A percentile compares a stretch with the other conserved stretches of the same genome.
These are phyloP conservation scores for Flaveria linearis DNA, from an alignment of 129 eudicot genomes.

Conservation along the genomic window DNA sequence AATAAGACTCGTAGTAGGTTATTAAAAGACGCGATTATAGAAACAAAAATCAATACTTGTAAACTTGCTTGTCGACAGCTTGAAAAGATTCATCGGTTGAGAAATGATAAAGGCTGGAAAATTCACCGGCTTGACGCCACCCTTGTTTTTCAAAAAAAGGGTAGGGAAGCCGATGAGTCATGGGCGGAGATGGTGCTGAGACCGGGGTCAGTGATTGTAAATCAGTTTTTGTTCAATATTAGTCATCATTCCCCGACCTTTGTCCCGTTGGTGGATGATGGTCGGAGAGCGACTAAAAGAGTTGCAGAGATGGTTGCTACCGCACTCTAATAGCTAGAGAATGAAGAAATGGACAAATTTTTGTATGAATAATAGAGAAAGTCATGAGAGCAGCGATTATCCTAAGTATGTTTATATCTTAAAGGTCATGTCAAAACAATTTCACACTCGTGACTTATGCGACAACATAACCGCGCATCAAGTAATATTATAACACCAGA, in stretches of 20 bases:
- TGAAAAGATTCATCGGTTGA: constrained; percentile 58
- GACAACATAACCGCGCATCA: not conserved
- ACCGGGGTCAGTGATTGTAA: constrained; percentile 48
- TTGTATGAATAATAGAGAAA: constrained; percentile 19
- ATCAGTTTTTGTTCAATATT: constrained; percentile 45
- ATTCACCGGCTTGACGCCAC: constrained; percentile 82
- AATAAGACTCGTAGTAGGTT: constrained; percentile 30
- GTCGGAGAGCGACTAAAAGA: constrained; percentile 21
- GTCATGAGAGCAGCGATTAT: not conserved
- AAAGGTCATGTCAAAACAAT: not conserved
- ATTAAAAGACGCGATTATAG: constrained; percentile 52
- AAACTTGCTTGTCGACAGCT: constrained; percentile 57
- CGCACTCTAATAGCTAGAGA: constrained; percentile 14
- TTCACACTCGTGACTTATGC: not conserved
- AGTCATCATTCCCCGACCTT: constrained; percentile 34
- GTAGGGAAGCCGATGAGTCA: constrained; percentile 46
- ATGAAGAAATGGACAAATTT: constrained; percentile 29
- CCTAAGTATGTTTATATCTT: not conserved
- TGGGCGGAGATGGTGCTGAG: constrained; percentile 59
- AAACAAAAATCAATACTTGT: constrained; percentile 61
- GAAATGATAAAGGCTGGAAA: constrained; percentile 59
- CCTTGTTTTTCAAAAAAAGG: constrained; percentile 46
- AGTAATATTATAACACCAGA: constrained; percentile 28
- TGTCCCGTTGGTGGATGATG: constrained; percentile 7
- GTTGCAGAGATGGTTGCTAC: constrained; percentile 38